Evolutionary conservation across 1,284 basidiomycete species (phyloP).

Genomic region (Malassezia arunalokei): DNA sequence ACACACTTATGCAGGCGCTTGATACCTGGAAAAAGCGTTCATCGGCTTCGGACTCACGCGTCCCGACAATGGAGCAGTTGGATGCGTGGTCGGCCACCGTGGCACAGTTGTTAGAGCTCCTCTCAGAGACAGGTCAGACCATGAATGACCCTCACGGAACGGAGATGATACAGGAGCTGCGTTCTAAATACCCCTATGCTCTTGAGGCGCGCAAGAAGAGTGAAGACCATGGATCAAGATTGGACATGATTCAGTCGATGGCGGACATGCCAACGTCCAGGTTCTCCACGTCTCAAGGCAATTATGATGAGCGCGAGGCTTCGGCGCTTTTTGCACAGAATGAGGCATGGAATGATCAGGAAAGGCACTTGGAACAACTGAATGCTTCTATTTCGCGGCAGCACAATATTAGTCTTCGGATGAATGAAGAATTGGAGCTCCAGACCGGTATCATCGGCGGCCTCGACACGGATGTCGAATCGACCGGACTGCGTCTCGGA

Average conservation of each 20-base stretch:
- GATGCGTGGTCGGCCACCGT: conserved; percentile 4
- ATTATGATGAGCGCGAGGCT: background rate
- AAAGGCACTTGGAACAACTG: conserved; percentile 33
- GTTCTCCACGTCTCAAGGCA: background rate
- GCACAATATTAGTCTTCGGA: conserved; percentile 34
- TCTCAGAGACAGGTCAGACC: conserved; percentile 4
- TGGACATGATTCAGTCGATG: background rate
- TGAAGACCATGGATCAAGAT: background rate
- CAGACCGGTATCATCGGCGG: conserved; percentile 32
- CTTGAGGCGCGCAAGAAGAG: background rate
- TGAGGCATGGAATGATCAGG: conserved; percentile 27
- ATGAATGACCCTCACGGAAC: conserved; percentile 12
- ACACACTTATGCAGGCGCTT: conserved; percentile 5
- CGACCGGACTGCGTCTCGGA: conserved; percentile 31
- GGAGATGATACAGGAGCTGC: conserved; percentile 6
- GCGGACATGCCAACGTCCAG: background rate
- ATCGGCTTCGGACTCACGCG: background rate
- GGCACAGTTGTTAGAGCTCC: background rate
- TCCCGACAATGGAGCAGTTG: conserved; percentile 1
- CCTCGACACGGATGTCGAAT: conserved; percentile 27
- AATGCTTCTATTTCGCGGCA: conserved; percentile 34
- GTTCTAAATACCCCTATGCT: background rate
- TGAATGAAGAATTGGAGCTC: conserved; percentile 43
- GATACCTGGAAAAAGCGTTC: conserved; percentile 5
- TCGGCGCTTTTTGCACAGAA: conserved; percentile 18